Percentiles rank a stretch among this genome's conserved stretches.
Conservation (phyloP, 805 yeast species). For the Nakazawaea populi region DNA sequence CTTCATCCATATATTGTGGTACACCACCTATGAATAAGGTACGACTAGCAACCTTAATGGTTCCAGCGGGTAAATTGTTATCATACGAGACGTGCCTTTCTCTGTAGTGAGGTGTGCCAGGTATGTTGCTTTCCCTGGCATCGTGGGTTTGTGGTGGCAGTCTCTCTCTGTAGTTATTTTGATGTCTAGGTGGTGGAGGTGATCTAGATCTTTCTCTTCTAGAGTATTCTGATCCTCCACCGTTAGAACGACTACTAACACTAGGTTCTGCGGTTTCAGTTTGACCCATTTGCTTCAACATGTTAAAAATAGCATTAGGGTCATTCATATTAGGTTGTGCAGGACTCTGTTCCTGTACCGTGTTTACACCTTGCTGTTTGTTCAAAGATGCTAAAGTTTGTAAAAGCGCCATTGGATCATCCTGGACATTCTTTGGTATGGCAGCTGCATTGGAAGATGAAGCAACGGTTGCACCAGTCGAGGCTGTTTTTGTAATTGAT, state of each 20-base stretch:
- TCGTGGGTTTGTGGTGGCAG: constrained; percentile 14
- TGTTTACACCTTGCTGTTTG: constrained; percentile 9
- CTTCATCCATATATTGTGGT: constrained; percentile 75
- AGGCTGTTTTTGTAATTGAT: constrained; percentile 18
- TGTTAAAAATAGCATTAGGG: constrained; percentile 40
- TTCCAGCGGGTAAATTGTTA: constrained; percentile 65
- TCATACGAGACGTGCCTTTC: constrained; percentile 71
- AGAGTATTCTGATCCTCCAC: constrained; percentile 25
- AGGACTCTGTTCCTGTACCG: constrained; percentile 4
- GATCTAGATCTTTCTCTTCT: constrained; percentile 52
- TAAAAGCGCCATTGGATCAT: constrained; percentile 56
- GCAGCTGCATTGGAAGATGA: constrained; percentile 5
- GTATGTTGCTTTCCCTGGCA: constrained; percentile 54
- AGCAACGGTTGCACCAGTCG: background rate
- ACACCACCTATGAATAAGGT: constrained; percentile 94
- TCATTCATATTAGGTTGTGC: constrained; percentile 20
- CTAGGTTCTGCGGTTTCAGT: constrained; percentile 9
- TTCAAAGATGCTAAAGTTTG: constrained; percentile 50
- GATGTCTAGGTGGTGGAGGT: constrained; percentile 26
- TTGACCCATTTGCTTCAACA: constrained; percentile 44
- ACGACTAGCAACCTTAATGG: constrained; percentile 79
- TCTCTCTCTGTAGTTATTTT: constrained; percentile 14
- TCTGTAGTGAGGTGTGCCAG: constrained; percentile 71
- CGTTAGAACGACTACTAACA: constrained; percentile 14
- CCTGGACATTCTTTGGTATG: constrained; percentile 17